These are phyloP conservation scores for Magnaporthiopsis rhizophila DNA, from an alignment of 2,329 filamentous ascomycete genomes.

Conservation along the genomic window DNA sequence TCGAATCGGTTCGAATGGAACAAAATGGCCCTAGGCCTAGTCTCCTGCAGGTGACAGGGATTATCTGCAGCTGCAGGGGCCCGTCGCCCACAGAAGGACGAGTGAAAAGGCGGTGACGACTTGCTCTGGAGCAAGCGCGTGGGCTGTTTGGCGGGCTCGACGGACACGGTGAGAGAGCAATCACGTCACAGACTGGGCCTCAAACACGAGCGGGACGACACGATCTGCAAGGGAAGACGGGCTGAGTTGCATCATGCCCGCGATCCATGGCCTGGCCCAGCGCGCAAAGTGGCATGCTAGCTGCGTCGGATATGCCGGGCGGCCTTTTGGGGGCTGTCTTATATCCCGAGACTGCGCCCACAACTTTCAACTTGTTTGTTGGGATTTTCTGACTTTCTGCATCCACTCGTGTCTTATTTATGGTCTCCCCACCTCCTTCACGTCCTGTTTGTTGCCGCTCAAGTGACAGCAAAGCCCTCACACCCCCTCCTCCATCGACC, in stretches of 20 bases:
- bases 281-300: background rate
- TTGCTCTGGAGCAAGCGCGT: background rate
- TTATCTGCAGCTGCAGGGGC: constrained; percentile 6
- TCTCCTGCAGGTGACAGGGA: constrained; percentile 1
- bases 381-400: background rate
- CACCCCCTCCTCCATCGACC: background rate
- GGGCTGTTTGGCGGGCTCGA: background rate
- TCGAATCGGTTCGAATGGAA: background rate
- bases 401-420: background rate
- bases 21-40: background rate
- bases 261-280: background rate
- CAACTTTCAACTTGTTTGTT: background rate
- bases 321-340: background rate
- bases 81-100: background rate
- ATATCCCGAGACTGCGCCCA: background rate
- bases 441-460: background rate
- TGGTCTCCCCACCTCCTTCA: background rate
- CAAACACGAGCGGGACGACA: background rate
- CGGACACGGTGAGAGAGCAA: background rate
- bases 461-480: background rate
- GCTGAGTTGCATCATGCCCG: background rate
- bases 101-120: background rate
- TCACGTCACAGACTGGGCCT: background rate
- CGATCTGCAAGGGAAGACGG: background rate
- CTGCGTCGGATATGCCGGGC: background rate